Conservation (phyloP, 163 green algal genomes). For the Chlamydomonas reinhardtii region DNA sequence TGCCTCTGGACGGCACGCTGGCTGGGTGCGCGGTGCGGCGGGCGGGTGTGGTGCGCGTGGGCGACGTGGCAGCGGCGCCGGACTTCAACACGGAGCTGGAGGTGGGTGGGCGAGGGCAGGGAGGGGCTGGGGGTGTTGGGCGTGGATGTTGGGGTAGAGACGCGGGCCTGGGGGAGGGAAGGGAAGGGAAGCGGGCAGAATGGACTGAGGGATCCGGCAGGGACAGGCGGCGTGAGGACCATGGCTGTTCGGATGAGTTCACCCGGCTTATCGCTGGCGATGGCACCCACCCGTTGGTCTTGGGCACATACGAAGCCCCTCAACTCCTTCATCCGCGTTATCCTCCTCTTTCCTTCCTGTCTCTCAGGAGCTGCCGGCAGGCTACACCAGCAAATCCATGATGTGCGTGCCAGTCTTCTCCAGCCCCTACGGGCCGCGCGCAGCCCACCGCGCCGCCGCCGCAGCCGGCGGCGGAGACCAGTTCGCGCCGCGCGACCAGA, state of each 20-base stretch:
- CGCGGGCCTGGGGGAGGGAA: not conserved
- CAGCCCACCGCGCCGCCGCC: not conserved
- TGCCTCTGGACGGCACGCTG: conserved; percentile 36
- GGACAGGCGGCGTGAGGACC: too few relatives aligned
- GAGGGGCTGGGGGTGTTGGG: not conserved
- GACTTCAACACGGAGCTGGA: conserved; percentile 34
- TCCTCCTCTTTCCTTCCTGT: too few relatives aligned
- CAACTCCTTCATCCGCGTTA: too few relatives aligned
- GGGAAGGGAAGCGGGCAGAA: too few relatives aligned
- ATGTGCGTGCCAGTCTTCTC: conserved; percentile 36
- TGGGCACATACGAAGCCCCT: too few relatives aligned
- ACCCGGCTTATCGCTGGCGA: too few relatives aligned
- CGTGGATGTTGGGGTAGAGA: not conserved
- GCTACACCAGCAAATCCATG: conserved; percentile 38
- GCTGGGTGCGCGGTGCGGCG: conserved; percentile 11
- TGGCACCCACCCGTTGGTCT: too few relatives aligned
- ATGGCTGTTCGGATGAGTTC: too few relatives aligned
- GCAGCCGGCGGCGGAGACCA: not conserved
- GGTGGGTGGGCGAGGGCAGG: not conserved
- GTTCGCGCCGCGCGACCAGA: not conserved
- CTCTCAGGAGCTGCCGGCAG: conserved; percentile 31
- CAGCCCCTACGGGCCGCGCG: not conserved
- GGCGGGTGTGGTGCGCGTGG: conserved; percentile 6
- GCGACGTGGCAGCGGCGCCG: conserved; percentile 1
- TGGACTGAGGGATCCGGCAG: too few relatives aligned